These are phyloP conservation scores for Neostapfia colusana DNA, from an alignment of 176 grass and related monocot species.

Conservation along the genomic window DNA sequence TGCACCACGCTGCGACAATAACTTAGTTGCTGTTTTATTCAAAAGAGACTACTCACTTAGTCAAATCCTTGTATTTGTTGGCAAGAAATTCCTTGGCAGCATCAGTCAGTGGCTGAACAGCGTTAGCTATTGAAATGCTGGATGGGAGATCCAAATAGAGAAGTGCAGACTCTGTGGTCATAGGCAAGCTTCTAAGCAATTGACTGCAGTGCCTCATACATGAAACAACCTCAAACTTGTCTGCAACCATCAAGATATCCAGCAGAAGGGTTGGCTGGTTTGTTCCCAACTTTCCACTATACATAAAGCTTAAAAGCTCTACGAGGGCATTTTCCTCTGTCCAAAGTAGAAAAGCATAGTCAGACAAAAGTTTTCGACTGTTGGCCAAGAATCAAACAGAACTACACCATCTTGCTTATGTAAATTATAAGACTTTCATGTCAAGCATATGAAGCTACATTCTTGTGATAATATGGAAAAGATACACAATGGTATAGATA, in stretches of 20 bases:
- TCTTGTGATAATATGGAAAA: neutral
- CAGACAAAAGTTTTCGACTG: slow-evolving; percentile 16
- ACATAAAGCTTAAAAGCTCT: slow-evolving; percentile 95
- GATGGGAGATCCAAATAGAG: slow-evolving; percentile 92
- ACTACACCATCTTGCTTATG: neutral
- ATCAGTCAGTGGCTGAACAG: slow-evolving; percentile 89
- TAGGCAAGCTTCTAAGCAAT: slow-evolving; percentile 79
- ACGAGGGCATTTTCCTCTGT: slow-evolving; percentile 93
- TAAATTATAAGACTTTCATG: slow-evolving; percentile 14
- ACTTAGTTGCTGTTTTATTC: neutral
- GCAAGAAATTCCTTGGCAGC: slow-evolving; percentile 93
- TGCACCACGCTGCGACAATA: neutral
- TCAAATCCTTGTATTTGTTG: slow-evolving; percentile 79
- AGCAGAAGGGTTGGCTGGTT: slow-evolving; percentile 60
- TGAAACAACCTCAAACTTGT: slow-evolving; percentile 97
- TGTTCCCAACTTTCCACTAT: slow-evolving; percentile 74
- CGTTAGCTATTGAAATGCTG: slow-evolving; percentile 76
- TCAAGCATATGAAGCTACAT: slow-evolving; percentile 1
- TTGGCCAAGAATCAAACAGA: neutral
- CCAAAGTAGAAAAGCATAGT: slow-evolving; percentile 41
- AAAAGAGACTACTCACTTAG: slow-evolving; percentile 64
- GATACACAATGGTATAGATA: slow-evolving; percentile 8
- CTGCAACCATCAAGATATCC: slow-evolving; percentile 89
- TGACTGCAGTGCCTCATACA: slow-evolving; percentile 98
- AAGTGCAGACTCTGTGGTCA: slow-evolving; percentile 95